Conservation (phyloP, 2,329 filamentous ascomycete genomes). For the Emmonsiellopsis sp. region DNA sequence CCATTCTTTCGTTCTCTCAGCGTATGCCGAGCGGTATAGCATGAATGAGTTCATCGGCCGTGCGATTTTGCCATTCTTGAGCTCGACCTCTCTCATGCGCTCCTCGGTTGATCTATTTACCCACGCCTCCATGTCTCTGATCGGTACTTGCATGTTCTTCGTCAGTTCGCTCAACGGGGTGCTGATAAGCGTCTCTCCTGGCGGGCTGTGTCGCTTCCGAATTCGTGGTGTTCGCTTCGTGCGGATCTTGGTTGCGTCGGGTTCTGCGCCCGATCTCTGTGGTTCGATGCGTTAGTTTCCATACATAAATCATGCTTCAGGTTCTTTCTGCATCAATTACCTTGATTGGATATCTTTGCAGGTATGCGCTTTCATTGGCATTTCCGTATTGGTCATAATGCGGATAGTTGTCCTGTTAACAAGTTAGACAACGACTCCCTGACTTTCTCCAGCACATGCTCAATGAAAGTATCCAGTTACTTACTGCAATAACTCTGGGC, state of each 20-base stretch:
- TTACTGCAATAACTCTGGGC: constrained; percentile 1
- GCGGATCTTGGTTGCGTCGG: constrained; percentile 6
- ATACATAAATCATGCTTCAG: background rate
- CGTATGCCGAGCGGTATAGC: constrained; percentile 88
- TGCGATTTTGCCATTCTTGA: constrained; percentile 69
- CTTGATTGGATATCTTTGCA: background rate
- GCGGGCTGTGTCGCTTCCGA: constrained; percentile 11
- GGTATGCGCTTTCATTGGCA: constrained; percentile 3
- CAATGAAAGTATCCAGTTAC: background rate
- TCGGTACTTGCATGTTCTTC: constrained; percentile 37
- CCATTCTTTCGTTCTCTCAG: constrained; percentile 73
- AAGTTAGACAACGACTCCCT: background rate
- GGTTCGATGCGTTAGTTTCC: background rate
- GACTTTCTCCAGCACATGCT: background rate
- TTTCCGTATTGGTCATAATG: constrained; percentile 3
- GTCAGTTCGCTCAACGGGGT: constrained; percentile 16
- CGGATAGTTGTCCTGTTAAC: constrained; percentile 5
- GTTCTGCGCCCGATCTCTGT: background rate
- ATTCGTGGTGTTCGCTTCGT: constrained; percentile 13
- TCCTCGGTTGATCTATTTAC: constrained; percentile 61
- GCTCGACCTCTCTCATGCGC: constrained; percentile 58
- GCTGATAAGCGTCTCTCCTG: constrained; percentile 8
- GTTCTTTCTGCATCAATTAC: no score
- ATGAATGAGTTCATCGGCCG: constrained; percentile 98
- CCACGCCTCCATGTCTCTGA: constrained; percentile 71